Percentiles rank a stretch among this genome's conserved stretches.
phyloP scores from a whole-genome alignment of 495 filamentous ascomycete genomes.

The Penicillium lividum region DNA sequence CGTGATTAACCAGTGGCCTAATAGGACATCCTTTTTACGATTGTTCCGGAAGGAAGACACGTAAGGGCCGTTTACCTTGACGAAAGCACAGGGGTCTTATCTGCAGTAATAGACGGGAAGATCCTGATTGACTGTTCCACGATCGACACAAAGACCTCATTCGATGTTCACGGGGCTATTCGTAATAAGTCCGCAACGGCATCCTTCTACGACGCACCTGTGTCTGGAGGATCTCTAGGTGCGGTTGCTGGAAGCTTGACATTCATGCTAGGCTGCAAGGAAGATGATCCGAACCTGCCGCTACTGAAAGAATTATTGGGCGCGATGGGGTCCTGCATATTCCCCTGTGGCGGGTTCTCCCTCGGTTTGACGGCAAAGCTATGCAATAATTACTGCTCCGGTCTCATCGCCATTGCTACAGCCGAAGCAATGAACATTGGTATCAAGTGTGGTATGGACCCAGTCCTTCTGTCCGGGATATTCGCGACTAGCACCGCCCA shows the following conservation, averaged over 20 bases:
- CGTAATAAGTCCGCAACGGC: constrained; percentile 18
- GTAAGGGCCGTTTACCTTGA: constrained; percentile 60
- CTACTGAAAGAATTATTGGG: neutral
- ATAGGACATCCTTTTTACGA: too few species aligned
- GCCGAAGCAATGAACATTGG: constrained; percentile 58
- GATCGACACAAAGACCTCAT: constrained; percentile 43
- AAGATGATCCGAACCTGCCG: constrained; percentile 32
- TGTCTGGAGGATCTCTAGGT: constrained; percentile 48
- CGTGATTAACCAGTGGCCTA: too few species aligned
- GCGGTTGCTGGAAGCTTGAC: constrained; percentile 49
- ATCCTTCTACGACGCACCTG: constrained; percentile 44
- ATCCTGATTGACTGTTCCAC: constrained; percentile 48
- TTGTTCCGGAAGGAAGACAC: constrained; percentile 66
- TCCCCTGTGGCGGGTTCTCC: constrained; percentile 52
- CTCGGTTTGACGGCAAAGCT: constrained; percentile 56
- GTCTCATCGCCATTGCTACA: constrained; percentile 52
- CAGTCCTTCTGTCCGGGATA: constrained; percentile 46
- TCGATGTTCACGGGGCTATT: constrained; percentile 36
- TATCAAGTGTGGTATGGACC: constrained; percentile 52
- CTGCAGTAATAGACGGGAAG: constrained; percentile 28
- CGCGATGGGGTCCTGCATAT: constrained; percentile 40
- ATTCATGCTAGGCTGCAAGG: constrained; percentile 48
- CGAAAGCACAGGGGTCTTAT: constrained; percentile 37
- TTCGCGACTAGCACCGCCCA: constrained; percentile 52
- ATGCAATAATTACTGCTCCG: constrained; percentile 56